Percentiles rank a stretch among this genome's conserved stretches.
Conservation (phyloP, 148 eudicot species). For the Vaccinium myrtillus region DNA sequence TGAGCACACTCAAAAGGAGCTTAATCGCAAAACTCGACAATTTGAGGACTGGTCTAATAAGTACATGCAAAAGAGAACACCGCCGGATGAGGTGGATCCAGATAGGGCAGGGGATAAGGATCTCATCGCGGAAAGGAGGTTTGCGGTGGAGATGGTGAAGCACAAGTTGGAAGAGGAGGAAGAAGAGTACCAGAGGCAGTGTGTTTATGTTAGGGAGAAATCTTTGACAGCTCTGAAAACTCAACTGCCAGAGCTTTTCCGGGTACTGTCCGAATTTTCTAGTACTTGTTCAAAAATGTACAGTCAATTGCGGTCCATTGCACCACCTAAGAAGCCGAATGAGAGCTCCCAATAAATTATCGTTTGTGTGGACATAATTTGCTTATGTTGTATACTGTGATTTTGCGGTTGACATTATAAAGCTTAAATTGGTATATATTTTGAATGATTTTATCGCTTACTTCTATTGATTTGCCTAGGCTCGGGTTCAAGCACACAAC, state of each 20-base stretch:
- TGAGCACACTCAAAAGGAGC: slow-evolving; percentile 67
- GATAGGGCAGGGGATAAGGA: slow-evolving; percentile 43
- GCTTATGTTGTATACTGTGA: not conserved
- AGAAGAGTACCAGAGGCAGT: slow-evolving; percentile 53
- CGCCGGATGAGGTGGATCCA: slow-evolving; percentile 50
- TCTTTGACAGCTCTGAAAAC: slow-evolving; percentile 61
- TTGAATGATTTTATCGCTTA: not conserved
- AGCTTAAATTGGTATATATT: not conserved
- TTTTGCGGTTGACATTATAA: not conserved
- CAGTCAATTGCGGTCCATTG: slow-evolving; percentile 38
- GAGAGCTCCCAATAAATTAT: slow-evolving; percentile 3
- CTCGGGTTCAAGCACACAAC: not conserved
- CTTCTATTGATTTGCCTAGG: not conserved
- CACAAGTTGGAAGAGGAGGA: slow-evolving; percentile 68
- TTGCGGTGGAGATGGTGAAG: slow-evolving; percentile 50
- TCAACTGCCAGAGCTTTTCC: slow-evolving; percentile 74
- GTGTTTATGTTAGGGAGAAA: slow-evolving; percentile 80
- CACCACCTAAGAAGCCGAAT: slow-evolving; percentile 16
- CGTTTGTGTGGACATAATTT: slow-evolving; percentile 5
- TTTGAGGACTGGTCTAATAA: slow-evolving; percentile 71
- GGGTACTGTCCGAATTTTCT: slow-evolving; percentile 56
- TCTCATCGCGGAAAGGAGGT: slow-evolving; percentile 44
- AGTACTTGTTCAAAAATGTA: slow-evolving; percentile 65
- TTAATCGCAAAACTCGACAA: slow-evolving; percentile 46
- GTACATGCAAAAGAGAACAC: slow-evolving; percentile 47